Evolutionary conservation across 768 basidiomycete genomes (phyloP), one percentile per base, ranked within the genome.

Genomic region (Stropharia rugosoannulata): DNA sequence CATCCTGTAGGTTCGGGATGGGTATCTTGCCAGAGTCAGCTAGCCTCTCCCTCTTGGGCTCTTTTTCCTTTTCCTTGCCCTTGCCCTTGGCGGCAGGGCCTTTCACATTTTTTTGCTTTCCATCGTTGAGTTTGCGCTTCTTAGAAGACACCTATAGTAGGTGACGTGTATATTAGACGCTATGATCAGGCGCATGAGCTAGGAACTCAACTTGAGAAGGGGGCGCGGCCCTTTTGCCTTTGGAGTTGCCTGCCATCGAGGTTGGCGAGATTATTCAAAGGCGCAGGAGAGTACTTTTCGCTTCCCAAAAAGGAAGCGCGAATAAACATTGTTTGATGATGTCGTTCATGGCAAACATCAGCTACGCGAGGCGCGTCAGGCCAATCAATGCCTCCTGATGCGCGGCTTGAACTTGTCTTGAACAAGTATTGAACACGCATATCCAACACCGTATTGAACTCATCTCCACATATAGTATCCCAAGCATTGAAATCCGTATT

Each of bases 11-110:
- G 9, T 62, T 57, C n/a, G 90, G 90, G 32, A 93, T 83, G 1
- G 84, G 78, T 51, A 93, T 89, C 16, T 73, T 76, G 25, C 70
- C 75, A 64, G 82, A 75, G 61, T 90, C 83, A 1, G 75, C 76
- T 2, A 82, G 83, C 51, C 80, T 86, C 56, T 84, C 81, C 62
- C 87, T 88, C 63, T 61, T 64, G 19, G 37, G 45, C 25, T 44
- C 56, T 13, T 51, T 68, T 53, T 27, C 58, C 58, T 64, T 69
- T 53, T 55, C 22, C 57, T 64, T 66, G 42, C 54, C 54, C 39
- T 55, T 55, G 44, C 19, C 36, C 1, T 42, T 51, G 15, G n/a
- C 35, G 25, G 47, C 43, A 40, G 60, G 45, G 41, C 42, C 54
- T 46, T 62, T 54, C 49, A 57, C 40, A 51, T 39, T 61, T 57